These are phyloP conservation scores for Oryza glumipatula DNA, from an alignment of 176 grass and related monocot genomes.

Conservation along the genomic window DNA sequence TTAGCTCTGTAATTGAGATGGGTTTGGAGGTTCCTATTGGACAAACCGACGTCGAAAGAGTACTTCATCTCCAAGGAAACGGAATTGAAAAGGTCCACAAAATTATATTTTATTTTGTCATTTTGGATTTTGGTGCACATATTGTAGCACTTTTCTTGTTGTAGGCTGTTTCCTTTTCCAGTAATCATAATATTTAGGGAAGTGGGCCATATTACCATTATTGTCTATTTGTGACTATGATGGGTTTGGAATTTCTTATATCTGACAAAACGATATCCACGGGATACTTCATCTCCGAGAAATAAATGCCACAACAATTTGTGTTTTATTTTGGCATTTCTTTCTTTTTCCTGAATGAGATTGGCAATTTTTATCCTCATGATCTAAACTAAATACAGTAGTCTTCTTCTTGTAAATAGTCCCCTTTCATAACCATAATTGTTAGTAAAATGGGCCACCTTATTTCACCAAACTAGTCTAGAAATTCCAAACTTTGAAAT, in stretches of 20 bases:
- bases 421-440: no score
- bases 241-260: no score
- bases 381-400: no score
- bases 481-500: background rate
- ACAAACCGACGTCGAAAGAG: slow-evolving; percentile 38
- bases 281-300: no score
- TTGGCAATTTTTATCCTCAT: no score
- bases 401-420: no score
- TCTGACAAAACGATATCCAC: no score
- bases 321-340: no score
- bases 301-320: no score
- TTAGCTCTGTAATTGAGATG: slow-evolving; percentile 41
- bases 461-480: background rate
- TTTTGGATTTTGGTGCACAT: background rate
- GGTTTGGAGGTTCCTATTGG: slow-evolving; percentile 48
- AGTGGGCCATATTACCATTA: no score
- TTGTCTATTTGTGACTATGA: no score
- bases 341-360: no score
- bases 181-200: background rate
- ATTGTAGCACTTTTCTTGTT: background rate
- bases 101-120: background rate
- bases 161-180: background rate
- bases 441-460: background rate
- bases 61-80: slow-evolving; percentile 36
- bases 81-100: slow-evolving; percentile 59